Percentiles rank a stretch among this genome's conserved stretches.
phyloP scores from a whole-genome alignment of 352 stramenopile genomes.

The Phytophthora agathidicida region DNA sequence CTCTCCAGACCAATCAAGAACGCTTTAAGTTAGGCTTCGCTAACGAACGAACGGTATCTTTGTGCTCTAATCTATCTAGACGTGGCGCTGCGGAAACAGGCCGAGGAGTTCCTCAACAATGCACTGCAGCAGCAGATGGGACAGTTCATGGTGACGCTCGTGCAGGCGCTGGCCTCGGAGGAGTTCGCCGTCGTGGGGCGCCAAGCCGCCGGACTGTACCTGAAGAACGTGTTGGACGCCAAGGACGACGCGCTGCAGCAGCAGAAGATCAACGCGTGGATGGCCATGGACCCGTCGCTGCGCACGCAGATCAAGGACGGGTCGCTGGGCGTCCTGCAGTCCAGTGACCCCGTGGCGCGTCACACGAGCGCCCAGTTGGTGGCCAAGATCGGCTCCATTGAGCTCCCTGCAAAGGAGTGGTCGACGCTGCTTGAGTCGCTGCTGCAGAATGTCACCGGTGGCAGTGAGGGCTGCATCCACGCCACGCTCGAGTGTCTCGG shows the following conservation, averaged over 20 bases:
- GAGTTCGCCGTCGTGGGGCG: constrained; percentile 81
- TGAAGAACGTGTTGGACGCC: constrained; percentile 89
- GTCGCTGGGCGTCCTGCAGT: constrained; percentile 66
- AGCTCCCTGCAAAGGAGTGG: constrained; percentile 95
- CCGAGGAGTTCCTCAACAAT: constrained; percentile 85
- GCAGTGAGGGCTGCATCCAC: constrained; percentile 91
- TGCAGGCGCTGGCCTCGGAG: constrained; percentile 76
- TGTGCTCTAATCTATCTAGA: constrained; percentile 41
- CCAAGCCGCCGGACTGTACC: constrained; percentile 81
- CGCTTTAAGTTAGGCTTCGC: neutral
- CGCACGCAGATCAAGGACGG: constrained; percentile 82
- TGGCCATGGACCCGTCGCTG: constrained; percentile 72
- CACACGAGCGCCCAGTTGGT: constrained; percentile 93
- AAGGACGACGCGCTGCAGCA: constrained; percentile 85
- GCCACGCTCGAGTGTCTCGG: constrained; percentile 86
- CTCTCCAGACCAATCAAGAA: neutral
- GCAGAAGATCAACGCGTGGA: constrained; percentile 82
- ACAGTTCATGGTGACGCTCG: constrained; percentile 85
- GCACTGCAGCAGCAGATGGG: constrained; percentile 82
- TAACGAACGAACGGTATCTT: constrained; percentile 14
- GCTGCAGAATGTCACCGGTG: constrained; percentile 92
- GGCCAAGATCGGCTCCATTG: constrained; percentile 94
- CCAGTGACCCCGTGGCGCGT: constrained; percentile 64
- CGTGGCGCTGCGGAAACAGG: constrained; percentile 73
- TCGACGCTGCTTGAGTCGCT: constrained; percentile 91